phyloP scores from a whole-genome alignment of 306 rosid genomes.

The Pachyrhizus erosus region DNA sequence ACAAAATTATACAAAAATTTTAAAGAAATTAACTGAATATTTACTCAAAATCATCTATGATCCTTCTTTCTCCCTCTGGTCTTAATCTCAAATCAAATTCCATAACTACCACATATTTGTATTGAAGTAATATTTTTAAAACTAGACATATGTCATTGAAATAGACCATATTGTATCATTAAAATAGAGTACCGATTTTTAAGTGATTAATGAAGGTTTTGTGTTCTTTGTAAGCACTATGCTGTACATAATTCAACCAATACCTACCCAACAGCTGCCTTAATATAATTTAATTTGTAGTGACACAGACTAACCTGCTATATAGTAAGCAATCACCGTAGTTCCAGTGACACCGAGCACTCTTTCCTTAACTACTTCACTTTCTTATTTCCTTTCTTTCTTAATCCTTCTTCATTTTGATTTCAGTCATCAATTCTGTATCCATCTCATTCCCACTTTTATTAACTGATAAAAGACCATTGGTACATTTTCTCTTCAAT shows the following conservation, averaged over 20 bases:
- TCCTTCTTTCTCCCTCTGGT: neutral
- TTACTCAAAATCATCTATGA: neutral
- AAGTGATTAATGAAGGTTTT: neutral
- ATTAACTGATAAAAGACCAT: neutral
- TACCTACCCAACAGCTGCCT: neutral
- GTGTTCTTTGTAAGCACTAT: neutral
- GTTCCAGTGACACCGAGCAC: neutral
- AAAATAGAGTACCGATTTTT: neutral
- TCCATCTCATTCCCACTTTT: neutral
- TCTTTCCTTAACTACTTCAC: neutral
- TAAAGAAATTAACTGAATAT: no score
- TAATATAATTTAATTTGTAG: neutral
- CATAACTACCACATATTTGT: neutral
- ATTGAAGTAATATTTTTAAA: neutral
- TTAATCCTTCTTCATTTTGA: neutral
- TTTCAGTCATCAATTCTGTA: neutral
- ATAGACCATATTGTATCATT: neutral
- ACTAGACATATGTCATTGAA: neutral
- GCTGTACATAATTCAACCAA: neutral
- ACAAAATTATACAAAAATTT: no score
- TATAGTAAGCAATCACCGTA: neutral
- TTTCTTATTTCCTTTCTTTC: neutral
- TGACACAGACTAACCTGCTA: neutral
- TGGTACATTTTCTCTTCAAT: neutral
- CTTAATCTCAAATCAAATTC: neutral